A percentile compares a stretch with the other conserved stretches of the same genome.
Evolutionary conservation across 805 yeast species (phyloP).

Genomic region (Yarrowia sp.): DNA sequence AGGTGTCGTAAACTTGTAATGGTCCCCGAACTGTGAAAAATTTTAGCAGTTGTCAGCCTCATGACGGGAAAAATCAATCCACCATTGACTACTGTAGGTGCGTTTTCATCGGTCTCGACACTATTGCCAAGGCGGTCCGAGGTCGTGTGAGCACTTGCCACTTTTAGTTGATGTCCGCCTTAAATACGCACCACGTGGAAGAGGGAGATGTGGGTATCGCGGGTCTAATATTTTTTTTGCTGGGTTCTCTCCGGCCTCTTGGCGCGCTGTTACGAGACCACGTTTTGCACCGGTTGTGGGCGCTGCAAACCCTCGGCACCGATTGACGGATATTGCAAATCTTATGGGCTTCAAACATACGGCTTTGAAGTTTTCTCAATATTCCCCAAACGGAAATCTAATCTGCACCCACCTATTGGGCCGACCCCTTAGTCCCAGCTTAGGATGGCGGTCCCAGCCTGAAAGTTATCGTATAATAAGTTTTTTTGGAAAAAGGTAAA

Average conservation of each 20-base stretch:
- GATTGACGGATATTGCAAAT: neutral
- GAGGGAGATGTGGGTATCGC: neutral
- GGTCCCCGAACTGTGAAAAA: neutral
- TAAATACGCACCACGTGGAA: neutral
- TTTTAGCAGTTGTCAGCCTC: conserved; percentile 13
- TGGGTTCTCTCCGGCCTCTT: neutral
- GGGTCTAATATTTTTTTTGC: neutral
- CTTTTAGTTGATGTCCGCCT: neutral
- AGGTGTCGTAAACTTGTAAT: neutral
- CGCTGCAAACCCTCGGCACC: neutral
- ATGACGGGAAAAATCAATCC: neutral
- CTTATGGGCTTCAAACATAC: neutral
- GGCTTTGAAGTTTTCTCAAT: neutral
- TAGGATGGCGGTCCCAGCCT: neutral
- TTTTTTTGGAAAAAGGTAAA: neutral
- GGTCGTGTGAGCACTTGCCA: conserved; percentile 11
- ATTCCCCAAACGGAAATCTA: conserved; percentile 18
- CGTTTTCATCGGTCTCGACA: neutral
- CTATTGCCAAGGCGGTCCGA: neutral
- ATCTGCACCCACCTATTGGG: conserved; percentile 37
- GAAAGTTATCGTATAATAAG: neutral
- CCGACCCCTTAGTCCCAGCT: conserved; percentile 34
- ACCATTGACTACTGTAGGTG: neutral
- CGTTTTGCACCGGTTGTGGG: neutral
- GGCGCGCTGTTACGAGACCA: neutral